Evolutionary conservation across 192 early-diverging fungal species (phyloP).

Genomic region (Linnemannia exigua): DNA sequence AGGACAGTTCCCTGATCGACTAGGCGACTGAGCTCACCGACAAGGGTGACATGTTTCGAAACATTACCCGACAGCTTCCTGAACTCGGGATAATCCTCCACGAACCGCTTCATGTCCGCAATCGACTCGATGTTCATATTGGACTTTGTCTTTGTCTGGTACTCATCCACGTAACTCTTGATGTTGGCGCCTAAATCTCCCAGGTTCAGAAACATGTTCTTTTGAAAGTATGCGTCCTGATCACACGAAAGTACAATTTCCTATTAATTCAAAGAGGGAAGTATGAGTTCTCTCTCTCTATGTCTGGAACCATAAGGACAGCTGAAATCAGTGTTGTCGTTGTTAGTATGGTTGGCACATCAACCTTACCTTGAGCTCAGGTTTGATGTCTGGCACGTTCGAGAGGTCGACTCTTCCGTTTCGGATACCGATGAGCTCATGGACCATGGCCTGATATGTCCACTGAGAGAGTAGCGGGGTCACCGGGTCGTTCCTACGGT

Average conservation of each 20-base stretch:
- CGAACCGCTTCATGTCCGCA: constrained; percentile 98
- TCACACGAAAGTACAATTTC: constrained; percentile 94
- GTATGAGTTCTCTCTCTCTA: neutral
- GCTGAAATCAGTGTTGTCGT: neutral
- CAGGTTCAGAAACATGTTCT: constrained; percentile 92
- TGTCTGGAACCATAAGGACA: neutral
- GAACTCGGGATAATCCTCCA: constrained; percentile 99
- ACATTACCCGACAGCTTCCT: constrained; percentile 97
- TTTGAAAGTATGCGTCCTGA: constrained; percentile 93
- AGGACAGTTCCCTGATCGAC: constrained; percentile 83
- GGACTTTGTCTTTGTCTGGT: constrained; percentile 92
- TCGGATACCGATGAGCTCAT: constrained; percentile 93
- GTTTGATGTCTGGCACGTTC: constrained; percentile 81
- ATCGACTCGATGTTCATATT: constrained; percentile 95
- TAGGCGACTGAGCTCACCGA: constrained; percentile 91
- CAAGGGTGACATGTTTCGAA: constrained; percentile 97
- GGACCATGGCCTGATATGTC: constrained; percentile 99
- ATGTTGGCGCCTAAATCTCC: constrained; percentile 96
- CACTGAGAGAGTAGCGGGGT: constrained; percentile 96
- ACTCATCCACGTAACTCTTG: constrained; percentile 95
- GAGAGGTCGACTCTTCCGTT: constrained; percentile 96
- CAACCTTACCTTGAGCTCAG: constrained; percentile 79
- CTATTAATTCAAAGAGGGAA: constrained; percentile 34
- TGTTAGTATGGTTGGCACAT: neutral
- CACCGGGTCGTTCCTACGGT: constrained; percentile 96